These are phyloP conservation scores for Gardenia jasminoides DNA, from an alignment of 257 asterid species.

Conservation along the genomic window DNA sequence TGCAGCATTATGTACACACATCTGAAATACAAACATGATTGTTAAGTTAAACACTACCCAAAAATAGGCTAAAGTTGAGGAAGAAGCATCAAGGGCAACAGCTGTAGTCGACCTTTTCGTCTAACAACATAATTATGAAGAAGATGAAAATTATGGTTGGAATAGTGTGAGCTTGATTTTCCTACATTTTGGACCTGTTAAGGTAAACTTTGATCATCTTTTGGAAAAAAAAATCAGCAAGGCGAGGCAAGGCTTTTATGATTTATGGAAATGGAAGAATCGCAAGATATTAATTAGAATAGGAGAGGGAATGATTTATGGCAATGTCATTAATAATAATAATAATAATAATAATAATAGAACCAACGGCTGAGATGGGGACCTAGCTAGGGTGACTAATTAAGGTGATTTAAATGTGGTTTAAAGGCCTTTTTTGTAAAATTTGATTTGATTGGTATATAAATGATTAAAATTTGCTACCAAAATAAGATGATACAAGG, in stretches of 20 bases:
- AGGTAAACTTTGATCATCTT: not conserved
- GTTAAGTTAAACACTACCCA: no score
- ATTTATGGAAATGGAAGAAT: not conserved
- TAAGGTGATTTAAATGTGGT: not conserved
- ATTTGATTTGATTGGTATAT: not conserved
- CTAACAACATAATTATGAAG: not conserved
- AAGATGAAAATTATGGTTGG: not conserved
- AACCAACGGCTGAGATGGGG: not conserved
- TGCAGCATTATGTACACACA: no score
- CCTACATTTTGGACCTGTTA: not conserved
- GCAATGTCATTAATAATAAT: not conserved
- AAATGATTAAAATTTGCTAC: not conserved
- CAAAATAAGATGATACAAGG: not conserved
- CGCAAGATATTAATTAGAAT: not conserved
- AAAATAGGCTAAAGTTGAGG: no score
- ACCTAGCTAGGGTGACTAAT: not conserved
- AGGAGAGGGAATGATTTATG: not conserved
- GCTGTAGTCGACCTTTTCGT: not conserved
- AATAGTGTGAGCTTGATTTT: not conserved
- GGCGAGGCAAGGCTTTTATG: not conserved
- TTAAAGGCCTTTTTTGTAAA: not conserved
- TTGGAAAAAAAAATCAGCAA: no score
- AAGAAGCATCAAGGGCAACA: not conserved
- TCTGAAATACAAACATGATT: no score
- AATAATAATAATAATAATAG: not conserved